Evolutionary conservation across 1,139 yeast species (phyloP), one percentile per base, ranked within the genome.

Genomic region (Wickerhamomyces sp.): DNA sequence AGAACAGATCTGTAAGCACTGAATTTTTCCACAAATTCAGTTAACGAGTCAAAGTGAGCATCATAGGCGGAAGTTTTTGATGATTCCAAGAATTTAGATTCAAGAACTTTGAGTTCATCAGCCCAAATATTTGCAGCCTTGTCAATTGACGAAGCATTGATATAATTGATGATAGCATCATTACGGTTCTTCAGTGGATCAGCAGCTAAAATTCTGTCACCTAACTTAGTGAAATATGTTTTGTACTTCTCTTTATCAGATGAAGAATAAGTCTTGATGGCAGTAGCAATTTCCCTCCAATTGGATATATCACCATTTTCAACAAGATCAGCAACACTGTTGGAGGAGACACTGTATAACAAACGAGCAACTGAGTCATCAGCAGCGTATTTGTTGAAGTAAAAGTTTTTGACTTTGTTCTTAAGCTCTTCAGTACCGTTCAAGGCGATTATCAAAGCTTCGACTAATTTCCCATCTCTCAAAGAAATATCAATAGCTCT

Each of bases 71-170:
- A 72, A 19, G 63, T 65, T 26, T 67, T 61, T 20, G 68, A 62
- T 6, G 70, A 60, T 41, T 68, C 61, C 47, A 80, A 64, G 42
- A 78, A 67, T 41, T 68, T 66, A 10, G 64, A 54, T 62, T 90
- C 96, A 43, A 73, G 63, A 0, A 62, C 68, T 18, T 78, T 72
- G 48, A 88, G 67, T 60, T 92, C 98, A 31, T 75, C 67, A 41
- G 87, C 72, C 99, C 98, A 94, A 47, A 94, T 76, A 16, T 70
- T 63, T 3, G 96, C 78, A 38, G 87, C 81, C 56, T 82, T 86
- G 47, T 85, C 94, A 39, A 90, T 69, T 15, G 92, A 80, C 35
- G 81, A 76, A 29, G 96, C 96, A 13, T 90, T 87, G 50, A 88
- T 70, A 60, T 82, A 92, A 54, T 94, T 81, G 29, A 78, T 60